A percentile compares a stretch with the other conserved stretches of the same genome.
These are phyloP conservation scores for Cordyceps tenuipes DNA, from an alignment of 2,329 filamentous ascomycete genomes.

Conservation along the genomic window DNA sequence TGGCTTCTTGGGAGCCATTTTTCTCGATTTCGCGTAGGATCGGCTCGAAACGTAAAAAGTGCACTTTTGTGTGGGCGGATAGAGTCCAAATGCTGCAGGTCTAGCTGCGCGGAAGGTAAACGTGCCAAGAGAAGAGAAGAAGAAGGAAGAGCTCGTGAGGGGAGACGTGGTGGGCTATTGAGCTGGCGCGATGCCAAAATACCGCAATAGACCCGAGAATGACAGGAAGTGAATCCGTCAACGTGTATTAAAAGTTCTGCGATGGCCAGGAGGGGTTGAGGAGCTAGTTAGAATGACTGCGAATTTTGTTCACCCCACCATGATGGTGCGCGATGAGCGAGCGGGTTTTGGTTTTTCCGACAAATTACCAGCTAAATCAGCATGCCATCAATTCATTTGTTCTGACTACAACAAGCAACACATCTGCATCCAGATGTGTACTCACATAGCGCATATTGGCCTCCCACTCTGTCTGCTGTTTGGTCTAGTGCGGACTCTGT, in stretches of 20 bases:
- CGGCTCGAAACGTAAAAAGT: conserved; percentile 39
- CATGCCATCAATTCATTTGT: no score
- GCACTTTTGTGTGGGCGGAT: conserved; percentile 40
- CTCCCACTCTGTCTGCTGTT: conserved; percentile 6
- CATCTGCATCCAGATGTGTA: neutral
- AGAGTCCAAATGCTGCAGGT: conserved; percentile 49
- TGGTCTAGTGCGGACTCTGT: no score
- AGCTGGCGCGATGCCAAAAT: conserved; percentile 5
- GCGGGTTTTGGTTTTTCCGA: conserved; percentile 9
- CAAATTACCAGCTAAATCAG: neutral
- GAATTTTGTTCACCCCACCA: conserved; percentile 11
- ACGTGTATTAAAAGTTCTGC: neutral
- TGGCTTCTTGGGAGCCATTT: conserved; percentile 94
- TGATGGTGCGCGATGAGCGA: neutral
- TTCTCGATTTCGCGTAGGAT: conserved; percentile 56
- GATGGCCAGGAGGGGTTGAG: conserved; percentile 1
- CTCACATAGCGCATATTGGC: neutral
- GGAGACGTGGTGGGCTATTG: conserved; percentile 33
- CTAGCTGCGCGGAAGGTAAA: conserved; percentile 55
- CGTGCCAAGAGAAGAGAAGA: conserved; percentile 47
- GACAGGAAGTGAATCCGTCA: conserved; percentile 8
- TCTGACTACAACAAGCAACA: no score
- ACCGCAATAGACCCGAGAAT: neutral
- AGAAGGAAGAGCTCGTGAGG: conserved; percentile 22
- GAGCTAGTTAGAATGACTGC: neutral